A percentile compares a stretch with the other conserved stretches of the same genome.
phyloP scores from a whole-genome alignment of 2,329 filamentous ascomycete species.

The Ceratocystis eucalypticola region DNA sequence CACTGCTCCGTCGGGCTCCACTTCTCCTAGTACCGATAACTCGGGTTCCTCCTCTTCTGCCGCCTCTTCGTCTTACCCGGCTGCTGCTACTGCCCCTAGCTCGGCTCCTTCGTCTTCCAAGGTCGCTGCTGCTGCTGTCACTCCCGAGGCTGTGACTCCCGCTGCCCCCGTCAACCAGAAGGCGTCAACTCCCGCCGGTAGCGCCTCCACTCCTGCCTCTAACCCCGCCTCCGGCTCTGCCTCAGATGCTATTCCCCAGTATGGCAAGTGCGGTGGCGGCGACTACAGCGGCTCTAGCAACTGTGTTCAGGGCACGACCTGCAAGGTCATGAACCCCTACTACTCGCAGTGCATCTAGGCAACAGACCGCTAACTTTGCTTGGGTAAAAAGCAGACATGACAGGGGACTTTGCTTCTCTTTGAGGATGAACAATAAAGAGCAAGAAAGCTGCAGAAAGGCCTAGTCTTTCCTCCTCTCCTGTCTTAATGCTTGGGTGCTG shows the following conservation, averaged over 20 bases:
- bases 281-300: background rate
- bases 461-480: background rate
- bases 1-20: background rate
- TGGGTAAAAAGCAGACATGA: background rate
- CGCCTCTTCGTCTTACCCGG: background rate
- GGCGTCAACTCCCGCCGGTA: background rate
- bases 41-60: background rate
- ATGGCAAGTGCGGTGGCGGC: background rate
- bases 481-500: background rate
- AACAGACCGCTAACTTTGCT: background rate
- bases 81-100: background rate
- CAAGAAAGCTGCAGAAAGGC: background rate
- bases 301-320: background rate
- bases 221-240: background rate
- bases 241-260: background rate
- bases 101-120: background rate
- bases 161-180: no score
- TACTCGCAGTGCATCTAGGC: background rate
- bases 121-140: conserved; percentile 1
- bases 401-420: background rate
- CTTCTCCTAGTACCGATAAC: background rate
- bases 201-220: background rate
- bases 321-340: background rate
- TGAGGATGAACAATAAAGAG: background rate
- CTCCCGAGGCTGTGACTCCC: background rate